phyloP scores from a whole-genome alignment of 2,329 filamentous ascomycete genomes.

The Botryotinia calthae region DNA sequence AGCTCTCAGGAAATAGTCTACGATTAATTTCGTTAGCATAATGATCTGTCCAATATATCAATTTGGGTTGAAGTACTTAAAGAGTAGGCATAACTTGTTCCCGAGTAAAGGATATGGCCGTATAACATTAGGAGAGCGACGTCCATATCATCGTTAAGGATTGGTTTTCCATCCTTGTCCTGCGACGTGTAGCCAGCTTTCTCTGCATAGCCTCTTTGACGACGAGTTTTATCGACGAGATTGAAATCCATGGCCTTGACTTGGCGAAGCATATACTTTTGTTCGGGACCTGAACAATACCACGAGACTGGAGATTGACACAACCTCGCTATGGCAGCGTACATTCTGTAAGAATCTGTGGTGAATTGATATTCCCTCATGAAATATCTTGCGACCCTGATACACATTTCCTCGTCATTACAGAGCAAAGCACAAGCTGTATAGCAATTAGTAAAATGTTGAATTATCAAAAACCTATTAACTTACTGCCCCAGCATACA shows the following conservation, averaged over 20 bases:
- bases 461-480: constrained; percentile 11
- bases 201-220: constrained; percentile 45
- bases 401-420: constrained; percentile 73
- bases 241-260: constrained; percentile 83
- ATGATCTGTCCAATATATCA: background rate
- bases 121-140: constrained; percentile 83
- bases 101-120: constrained; percentile 82
- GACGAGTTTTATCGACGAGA: constrained; percentile 53
- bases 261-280: constrained; percentile 89
- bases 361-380: constrained; percentile 79
- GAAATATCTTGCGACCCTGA: constrained; percentile 74
- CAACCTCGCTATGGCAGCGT: constrained; percentile 72
- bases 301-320: constrained; percentile 70
- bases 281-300: constrained; percentile 77
- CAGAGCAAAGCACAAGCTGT: constrained; percentile 79
- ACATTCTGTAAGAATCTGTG: constrained; percentile 81
- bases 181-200: constrained; percentile 41
- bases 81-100: constrained; percentile 78
- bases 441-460: constrained; percentile 22
- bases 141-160: constrained; percentile 54
- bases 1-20: constrained; percentile 79
- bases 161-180: constrained; percentile 39
- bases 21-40: constrained; percentile 1
- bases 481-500: constrained; percentile 69
- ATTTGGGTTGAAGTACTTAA: constrained; percentile 53